These are phyloP conservation scores for Populus tremula DNA, from an alignment of 345 rosid species.

Conservation along the genomic window DNA sequence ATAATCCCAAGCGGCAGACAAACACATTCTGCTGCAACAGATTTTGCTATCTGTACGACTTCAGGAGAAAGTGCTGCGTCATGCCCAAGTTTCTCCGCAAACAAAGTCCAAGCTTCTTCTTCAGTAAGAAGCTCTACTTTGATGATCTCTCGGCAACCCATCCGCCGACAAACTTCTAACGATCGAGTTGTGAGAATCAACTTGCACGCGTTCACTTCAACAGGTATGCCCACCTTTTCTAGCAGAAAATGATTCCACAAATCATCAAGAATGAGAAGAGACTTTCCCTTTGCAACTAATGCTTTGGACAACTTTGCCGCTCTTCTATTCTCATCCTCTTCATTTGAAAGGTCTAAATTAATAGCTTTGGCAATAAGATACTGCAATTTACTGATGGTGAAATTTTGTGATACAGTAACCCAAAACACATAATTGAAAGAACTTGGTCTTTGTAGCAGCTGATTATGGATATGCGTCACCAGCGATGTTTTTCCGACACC, in stretches of 20 bases:
- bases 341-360: background rate
- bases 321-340: background rate
- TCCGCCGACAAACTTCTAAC: too few species aligned
- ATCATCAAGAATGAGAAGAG: slow-evolving; percentile 22
- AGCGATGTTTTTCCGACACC: slow-evolving; percentile 23
- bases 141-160: too few species aligned
- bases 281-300: background rate
- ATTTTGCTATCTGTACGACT: too few species aligned
- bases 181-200: too few species aligned
- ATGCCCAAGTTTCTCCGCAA: too few species aligned
- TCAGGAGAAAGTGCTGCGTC: too few species aligned
- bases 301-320: slow-evolving; percentile 2
- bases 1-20: slow-evolving; percentile 22
- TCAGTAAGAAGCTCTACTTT: too few species aligned
- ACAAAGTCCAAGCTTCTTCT: too few species aligned
- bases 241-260: background rate
- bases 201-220: too few species aligned
- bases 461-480: slow-evolving; percentile 7
- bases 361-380: slow-evolving; percentile 3
- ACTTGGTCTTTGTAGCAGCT: background rate
- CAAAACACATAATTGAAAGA: slow-evolving; percentile 12
- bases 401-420: slow-evolving; percentile 3
- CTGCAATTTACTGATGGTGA: background rate
- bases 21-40: slow-evolving; percentile 11
- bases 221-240: slow-evolving; percentile 18